Conservation (phyloP, 2,329 filamentous ascomycete species). For the Diaporthe amygdali region DNA sequence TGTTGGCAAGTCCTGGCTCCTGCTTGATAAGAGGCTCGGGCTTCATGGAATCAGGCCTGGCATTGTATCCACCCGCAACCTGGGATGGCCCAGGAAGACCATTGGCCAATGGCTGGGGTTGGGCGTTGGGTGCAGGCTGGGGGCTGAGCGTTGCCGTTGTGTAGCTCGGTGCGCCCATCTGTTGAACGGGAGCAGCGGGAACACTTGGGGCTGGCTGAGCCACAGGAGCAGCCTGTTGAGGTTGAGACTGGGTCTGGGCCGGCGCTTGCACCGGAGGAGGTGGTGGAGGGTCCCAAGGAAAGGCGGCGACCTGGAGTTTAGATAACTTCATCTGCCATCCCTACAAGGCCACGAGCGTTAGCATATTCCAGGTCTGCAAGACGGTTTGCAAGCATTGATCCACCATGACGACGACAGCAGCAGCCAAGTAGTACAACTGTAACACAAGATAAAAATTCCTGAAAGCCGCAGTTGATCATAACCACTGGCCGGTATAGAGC, state of each 20-base stretch:
- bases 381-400: not conserved
- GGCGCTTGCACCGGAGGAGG: slow-evolving; percentile 49
- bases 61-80: slow-evolving; percentile 38
- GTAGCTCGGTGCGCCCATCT: slow-evolving; percentile 33
- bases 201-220: slow-evolving; percentile 29
- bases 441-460: not conserved
- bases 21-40: slow-evolving; percentile 53
- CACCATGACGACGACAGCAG: not conserved
- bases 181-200: slow-evolving; percentile 14
- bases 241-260: slow-evolving; percentile 26
- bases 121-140: slow-evolving; percentile 34
- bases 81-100: slow-evolving; percentile 36
- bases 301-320: slow-evolving; percentile 80
- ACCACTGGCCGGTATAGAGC: not conserved
- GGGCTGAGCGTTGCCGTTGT: slow-evolving; percentile 41
- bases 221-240: slow-evolving; percentile 33
- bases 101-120: slow-evolving; percentile 33
- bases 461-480: not conserved
- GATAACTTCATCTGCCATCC: slow-evolving; percentile 95
- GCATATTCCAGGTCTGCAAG: not conserved
- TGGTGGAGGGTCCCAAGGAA: slow-evolving; percentile 93
- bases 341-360: slow-evolving; percentile 51
- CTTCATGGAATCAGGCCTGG: slow-evolving; percentile 60
- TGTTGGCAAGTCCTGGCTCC: slow-evolving; percentile 48
- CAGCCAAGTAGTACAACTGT: not conserved